Conservation (phyloP, 1,139 yeast genomes). For the Blastobotrys aristatus region DNA sequence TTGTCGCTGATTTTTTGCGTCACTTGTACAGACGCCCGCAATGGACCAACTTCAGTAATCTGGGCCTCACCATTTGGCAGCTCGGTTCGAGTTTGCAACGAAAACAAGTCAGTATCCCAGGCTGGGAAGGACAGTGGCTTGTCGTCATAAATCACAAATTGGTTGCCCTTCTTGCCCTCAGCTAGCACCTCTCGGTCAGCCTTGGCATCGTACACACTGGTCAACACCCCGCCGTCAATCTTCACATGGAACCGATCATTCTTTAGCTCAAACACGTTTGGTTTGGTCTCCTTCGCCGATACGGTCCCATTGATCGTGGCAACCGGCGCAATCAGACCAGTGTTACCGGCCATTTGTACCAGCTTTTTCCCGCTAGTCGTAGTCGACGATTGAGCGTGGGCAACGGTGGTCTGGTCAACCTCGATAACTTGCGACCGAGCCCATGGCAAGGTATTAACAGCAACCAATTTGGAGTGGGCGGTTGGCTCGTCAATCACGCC, state of each 20-base stretch:
- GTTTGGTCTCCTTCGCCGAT: conserved; percentile 34
- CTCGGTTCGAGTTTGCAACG: conserved; percentile 62
- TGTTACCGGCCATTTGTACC: conserved; percentile 3
- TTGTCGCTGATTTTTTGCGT: conserved; percentile 50
- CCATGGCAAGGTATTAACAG: conserved; percentile 68
- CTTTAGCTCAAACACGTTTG: conserved; percentile 45
- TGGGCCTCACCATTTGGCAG: conserved; percentile 41
- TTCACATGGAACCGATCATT: conserved; percentile 59
- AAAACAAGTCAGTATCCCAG: conserved; percentile 93
- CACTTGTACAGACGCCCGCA: conserved; percentile 57
- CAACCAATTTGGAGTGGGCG: conserved; percentile 20
- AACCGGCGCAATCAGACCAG: conserved; percentile 6
- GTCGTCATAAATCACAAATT: conserved; percentile 75
- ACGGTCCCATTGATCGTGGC: conserved; percentile 20
- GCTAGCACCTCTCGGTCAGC: conserved; percentile 67
- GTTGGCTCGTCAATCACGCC: conserved; percentile 30
- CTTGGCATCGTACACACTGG: conserved; percentile 58
- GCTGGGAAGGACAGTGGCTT: conserved; percentile 90
- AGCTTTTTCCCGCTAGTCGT: conserved; percentile 2
- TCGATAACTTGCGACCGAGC: conserved; percentile 50
- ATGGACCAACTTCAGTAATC: conserved; percentile 50
- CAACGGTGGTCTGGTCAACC: conserved; percentile 27
- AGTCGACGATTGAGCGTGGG: background rate
- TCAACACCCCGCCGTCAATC: conserved; percentile 60
- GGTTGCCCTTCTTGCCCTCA: conserved; percentile 57